phyloP scores from a whole-genome alignment of 2,329 filamentous ascomycete species.

The Sclerotinia sclerotiorum region DNA sequence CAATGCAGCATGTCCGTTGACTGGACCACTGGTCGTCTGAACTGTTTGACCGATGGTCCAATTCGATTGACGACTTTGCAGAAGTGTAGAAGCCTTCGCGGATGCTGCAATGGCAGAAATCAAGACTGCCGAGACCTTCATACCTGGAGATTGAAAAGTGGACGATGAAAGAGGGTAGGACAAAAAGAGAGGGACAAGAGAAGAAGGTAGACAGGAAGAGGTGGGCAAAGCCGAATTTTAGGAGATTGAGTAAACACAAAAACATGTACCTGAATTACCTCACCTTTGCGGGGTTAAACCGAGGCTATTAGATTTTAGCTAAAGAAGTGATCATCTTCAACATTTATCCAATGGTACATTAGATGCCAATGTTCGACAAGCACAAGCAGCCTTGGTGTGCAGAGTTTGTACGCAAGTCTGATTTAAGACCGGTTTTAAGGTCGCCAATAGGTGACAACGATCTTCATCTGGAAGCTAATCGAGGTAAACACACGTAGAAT shows the following conservation, averaged over 20 bases:
- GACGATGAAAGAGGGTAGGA: not conserved
- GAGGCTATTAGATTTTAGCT: not conserved
- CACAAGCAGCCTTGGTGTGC: not conserved
- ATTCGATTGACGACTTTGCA: conserved; percentile 24
- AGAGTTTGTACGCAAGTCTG: conserved; percentile 8
- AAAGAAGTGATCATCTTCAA: not conserved
- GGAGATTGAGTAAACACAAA: too few species aligned
- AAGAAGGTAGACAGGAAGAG: not conserved
- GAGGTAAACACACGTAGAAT: not conserved
- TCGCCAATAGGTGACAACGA: not conserved
- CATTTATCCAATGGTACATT: not conserved
- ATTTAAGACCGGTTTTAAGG: conserved; percentile 4
- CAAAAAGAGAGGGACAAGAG: conserved; percentile 3
- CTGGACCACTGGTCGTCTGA: conserved; percentile 36
- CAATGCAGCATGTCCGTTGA: conserved; percentile 34
- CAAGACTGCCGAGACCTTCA: conserved; percentile 17
- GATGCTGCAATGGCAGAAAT: conserved; percentile 10
- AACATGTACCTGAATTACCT: not conserved
- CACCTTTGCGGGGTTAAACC: not conserved
- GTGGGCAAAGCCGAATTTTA: not conserved
- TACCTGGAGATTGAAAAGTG: not conserved
- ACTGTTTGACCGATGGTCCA: conserved; percentile 38
- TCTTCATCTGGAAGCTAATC: not conserved
- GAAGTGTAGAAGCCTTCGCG: not conserved
- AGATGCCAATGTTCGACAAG: not conserved